Conservation (phyloP, 2,329 filamentous ascomycete genomes). For the Lachnellula hyalina region DNA sequence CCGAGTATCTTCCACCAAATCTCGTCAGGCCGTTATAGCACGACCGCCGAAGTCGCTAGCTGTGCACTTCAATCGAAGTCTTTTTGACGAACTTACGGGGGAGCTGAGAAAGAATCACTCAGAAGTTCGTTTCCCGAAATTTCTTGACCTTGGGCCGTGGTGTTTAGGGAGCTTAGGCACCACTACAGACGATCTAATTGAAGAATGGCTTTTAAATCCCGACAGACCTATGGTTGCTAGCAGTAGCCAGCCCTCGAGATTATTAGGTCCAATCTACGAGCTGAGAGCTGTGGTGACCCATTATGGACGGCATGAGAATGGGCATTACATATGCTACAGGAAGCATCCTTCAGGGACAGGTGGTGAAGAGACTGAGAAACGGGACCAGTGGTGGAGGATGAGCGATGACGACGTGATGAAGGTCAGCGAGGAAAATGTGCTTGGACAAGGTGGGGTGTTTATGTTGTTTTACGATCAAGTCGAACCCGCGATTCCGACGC, state of each 20-base stretch:
- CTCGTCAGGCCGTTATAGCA: slow-evolving; percentile 81
- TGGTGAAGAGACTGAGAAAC: slow-evolving; percentile 26
- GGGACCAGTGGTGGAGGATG: slow-evolving; percentile 74
- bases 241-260: slow-evolving; percentile 42
- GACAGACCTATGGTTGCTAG: slow-evolving; percentile 68
- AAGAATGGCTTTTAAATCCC: slow-evolving; percentile 68
- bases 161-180: slow-evolving; percentile 58
- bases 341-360: slow-evolving; percentile 48
- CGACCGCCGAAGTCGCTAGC: slow-evolving; percentile 74
- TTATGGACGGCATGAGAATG: slow-evolving; percentile 86
- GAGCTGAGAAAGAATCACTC: slow-evolving; percentile 79
- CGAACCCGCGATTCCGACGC: slow-evolving; percentile 36
- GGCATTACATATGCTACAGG: slow-evolving; percentile 90
- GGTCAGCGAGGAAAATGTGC: slow-evolving; percentile 67
- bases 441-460: slow-evolving; percentile 75
- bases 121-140: slow-evolving; percentile 67
- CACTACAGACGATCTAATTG: slow-evolving; percentile 36
- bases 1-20: slow-evolving; percentile 75
- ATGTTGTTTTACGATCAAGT: slow-evolving; percentile 94
- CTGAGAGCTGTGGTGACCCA: slow-evolving; percentile 83
- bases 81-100: slow-evolving; percentile 81
- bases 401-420: slow-evolving; percentile 81
- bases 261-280: slow-evolving; percentile 62
- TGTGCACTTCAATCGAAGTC: slow-evolving; percentile 85
- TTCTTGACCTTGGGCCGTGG: slow-evolving; percentile 77